Evolutionary conservation across 768 basidiomycete species (phyloP).

Genomic region (Strobilomyces echinocephalus): DNA sequence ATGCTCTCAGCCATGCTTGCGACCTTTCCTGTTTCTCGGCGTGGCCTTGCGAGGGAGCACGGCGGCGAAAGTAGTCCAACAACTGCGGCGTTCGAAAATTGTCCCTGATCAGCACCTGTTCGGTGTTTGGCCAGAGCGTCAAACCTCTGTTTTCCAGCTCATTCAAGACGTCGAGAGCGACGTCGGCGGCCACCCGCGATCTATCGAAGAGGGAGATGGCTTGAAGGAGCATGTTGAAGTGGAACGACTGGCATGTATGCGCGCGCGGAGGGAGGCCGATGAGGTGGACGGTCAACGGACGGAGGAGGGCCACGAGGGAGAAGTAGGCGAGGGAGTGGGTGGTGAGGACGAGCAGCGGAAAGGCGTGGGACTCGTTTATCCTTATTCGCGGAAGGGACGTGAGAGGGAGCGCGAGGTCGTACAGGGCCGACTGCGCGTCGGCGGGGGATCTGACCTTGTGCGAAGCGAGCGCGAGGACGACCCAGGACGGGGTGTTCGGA

Average conservation of each 20-base stretch:
- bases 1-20: conserved; percentile 22
- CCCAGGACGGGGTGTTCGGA: conserved; percentile 43
- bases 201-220: conserved; percentile 43
- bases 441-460: conserved; percentile 42
- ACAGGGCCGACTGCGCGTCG: conserved; percentile 42
- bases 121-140: conserved; percentile 38
- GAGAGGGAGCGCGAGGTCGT: conserved; percentile 42
- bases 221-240: conserved; percentile 53
- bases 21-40: background rate
- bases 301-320: conserved; percentile 44
- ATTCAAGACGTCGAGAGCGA: conserved; percentile 38
- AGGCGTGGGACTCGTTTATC: background rate
- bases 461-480: conserved; percentile 46
- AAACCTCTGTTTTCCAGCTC: conserved; percentile 46
- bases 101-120: conserved; percentile 43
- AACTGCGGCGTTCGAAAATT: conserved; percentile 49
- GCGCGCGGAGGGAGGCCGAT: conserved; percentile 26
- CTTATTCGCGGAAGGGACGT: conserved; percentile 24
- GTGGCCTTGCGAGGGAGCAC: background rate
- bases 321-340: conserved; percentile 48
- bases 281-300: conserved; percentile 40
- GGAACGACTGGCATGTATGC: conserved; percentile 21
- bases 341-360: conserved; percentile 20
- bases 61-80: conserved; percentile 40
- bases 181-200: conserved; percentile 37